Evolutionary conservation across 2,329 filamentous ascomycete species (phyloP), one percentile per base, ranked within the genome.

Genomic region (Gnomoniopsis sp.): DNA sequence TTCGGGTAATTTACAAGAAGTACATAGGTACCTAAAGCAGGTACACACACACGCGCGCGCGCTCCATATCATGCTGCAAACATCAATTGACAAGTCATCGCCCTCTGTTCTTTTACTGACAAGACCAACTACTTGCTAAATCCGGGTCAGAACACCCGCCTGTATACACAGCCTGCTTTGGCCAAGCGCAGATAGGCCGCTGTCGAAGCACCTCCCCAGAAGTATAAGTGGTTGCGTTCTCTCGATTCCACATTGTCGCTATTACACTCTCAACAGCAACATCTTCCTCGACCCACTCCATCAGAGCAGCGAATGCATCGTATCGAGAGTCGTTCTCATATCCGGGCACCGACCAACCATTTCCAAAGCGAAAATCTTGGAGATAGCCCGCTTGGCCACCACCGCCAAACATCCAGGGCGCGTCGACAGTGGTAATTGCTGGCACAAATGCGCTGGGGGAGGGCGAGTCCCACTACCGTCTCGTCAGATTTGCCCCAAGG

Each of bases 351-450:
- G 61, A 64, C 64, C 65, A 67, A 2, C 65, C 62, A 3, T 62
- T 52, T 4, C 63, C 64, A 6, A 63, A 56, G 2, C 49, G 41
- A 15, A 63, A 46, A 17, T 53, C 44, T 36, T 64, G 49, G 3
- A 63, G 7, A 26, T 56, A 55, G 30, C 57, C 56, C 6, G 65
- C 49, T 62, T 73, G 71, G 30, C 65, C 68, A 3, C 67, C 66
- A 2, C 58, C 68, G 22, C 63, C 69, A 54, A 72, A 66, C 58
- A 71, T 70, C 69, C 68, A 74, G 2, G 72, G 72, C 1, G 71
- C 71, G 19, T 66, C 63, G 7, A 52, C 55, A 11, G 55, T 53
- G 41, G 22, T 67, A 57, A 61, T 68, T 49, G 51, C 62, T 54
- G 54, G 54, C n/a, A 38, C 8, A 8, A 44, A 57, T 19, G 54